These are phyloP conservation scores for Brassica hybrid DNA, from an alignment of 441 rosid species.

Conservation along the genomic window DNA sequence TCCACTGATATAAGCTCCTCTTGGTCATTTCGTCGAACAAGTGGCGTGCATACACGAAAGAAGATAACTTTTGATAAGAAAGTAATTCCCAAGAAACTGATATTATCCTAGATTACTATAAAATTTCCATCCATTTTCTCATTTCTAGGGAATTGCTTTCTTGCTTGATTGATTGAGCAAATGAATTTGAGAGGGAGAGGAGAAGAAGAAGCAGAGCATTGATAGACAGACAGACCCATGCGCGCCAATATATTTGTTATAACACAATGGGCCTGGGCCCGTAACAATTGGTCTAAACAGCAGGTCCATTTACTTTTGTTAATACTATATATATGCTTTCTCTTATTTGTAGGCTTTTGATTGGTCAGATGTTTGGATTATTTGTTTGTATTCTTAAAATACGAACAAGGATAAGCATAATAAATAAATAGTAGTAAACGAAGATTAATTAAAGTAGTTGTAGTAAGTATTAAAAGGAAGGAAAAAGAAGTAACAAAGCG, in stretches of 20 bases:
- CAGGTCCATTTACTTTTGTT: slow-evolving; percentile 4
- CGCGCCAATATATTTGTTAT: slow-evolving; percentile 5
- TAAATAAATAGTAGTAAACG: background rate
- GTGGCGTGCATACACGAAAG: slow-evolving; percentile 45
- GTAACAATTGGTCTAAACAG: too few relatives aligned
- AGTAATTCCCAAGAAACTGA: background rate
- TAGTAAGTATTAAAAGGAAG: background rate
- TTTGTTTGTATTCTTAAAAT: background rate
- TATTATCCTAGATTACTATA: background rate
- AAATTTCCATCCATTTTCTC: background rate
- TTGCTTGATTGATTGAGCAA: slow-evolving; percentile 1
- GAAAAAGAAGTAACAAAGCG: background rate
- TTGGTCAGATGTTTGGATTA: slow-evolving; percentile 6
- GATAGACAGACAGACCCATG: too few relatives aligned
- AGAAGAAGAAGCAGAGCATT: slow-evolving; percentile 1
- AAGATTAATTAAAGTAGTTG: background rate
- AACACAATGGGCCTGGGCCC: slow-evolving; percentile 38
- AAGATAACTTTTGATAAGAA: background rate
- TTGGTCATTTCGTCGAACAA: slow-evolving; percentile 58
- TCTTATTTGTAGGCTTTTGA: background rate
- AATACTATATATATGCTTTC: too few relatives aligned
- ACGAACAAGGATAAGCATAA: slow-evolving; percentile 16
- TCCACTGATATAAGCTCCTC: slow-evolving; percentile 53
- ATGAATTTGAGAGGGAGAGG: background rate
- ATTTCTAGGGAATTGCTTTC: slow-evolving; percentile 17